phyloP scores from a whole-genome alignment of 345 rosid species.

The Populus pruinosa region DNA sequence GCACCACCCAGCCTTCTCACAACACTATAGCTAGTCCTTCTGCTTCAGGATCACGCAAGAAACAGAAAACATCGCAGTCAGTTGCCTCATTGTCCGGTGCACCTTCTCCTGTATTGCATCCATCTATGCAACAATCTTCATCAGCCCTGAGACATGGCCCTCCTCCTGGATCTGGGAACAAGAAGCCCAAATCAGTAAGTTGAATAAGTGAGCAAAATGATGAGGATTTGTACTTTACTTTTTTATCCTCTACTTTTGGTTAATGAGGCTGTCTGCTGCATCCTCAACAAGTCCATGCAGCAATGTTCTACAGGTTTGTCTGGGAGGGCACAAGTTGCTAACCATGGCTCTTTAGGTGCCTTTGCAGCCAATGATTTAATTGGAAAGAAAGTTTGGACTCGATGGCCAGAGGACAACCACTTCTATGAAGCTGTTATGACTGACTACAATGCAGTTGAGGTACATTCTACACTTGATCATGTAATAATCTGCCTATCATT shows the following conservation, averaged over 20 bases:
- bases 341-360: conserved; percentile 41
- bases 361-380: conserved; percentile 58
- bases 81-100: conserved; percentile 76
- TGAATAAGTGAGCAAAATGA: conserved; percentile 1
- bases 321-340: conserved; percentile 63
- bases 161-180: conserved; percentile 60
- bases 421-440: conserved; percentile 89
- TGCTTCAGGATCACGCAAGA: conserved; percentile 84
- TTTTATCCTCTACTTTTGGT: conserved; percentile 10
- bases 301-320: conserved; percentile 55
- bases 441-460: conserved; percentile 66
- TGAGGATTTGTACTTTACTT: neutral
- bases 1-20: conserved; percentile 55
- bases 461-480: conserved; percentile 21
- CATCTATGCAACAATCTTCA: conserved; percentile 80
- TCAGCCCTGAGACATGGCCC: conserved; percentile 71
- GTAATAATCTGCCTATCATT: conserved; percentile 9
- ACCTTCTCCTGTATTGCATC: conserved; percentile 71
- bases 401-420: conserved; percentile 93
- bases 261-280: conserved; percentile 31
- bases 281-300: conserved; percentile 60
- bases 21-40: conserved; percentile 76
- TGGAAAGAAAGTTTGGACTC: conserved; percentile 91
- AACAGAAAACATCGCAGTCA: conserved; percentile 74
- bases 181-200: conserved; percentile 88